These are phyloP conservation scores for Fusarium sp. DNA, from an alignment of 2,329 filamentous ascomycete species.

Conservation along the genomic window DNA sequence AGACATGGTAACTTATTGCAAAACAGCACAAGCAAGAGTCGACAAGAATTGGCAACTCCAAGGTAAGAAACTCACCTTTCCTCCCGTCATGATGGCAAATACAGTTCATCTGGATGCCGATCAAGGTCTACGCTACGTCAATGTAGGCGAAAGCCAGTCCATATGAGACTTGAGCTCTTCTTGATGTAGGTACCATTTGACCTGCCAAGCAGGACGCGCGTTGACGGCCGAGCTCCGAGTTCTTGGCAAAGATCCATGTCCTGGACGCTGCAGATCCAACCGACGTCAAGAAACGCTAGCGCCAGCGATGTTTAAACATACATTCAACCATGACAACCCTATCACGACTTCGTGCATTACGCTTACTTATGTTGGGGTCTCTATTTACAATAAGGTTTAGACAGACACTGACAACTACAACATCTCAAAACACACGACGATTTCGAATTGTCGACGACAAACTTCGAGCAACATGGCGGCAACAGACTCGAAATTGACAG, in stretches of 20 bases:
- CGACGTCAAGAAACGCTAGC: conserved; percentile 48
- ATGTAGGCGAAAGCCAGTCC: conserved; percentile 41
- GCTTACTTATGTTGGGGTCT: conserved; percentile 26
- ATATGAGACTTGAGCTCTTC: conserved; percentile 48
- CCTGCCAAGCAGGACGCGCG: conserved; percentile 52
- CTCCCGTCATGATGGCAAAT: conserved; percentile 48
- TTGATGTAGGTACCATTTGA: conserved; percentile 50
- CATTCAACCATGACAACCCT: conserved; percentile 48
- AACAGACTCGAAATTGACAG: conserved; percentile 11
- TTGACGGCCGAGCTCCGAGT: conserved; percentile 51
- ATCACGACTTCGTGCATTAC: conserved; percentile 45
- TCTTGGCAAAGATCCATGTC: conserved; percentile 51
- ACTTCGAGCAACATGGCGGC: not conserved
- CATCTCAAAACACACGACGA: not conserved
- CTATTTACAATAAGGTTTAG: conserved; percentile 8
- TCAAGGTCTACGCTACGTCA: conserved; percentile 45
- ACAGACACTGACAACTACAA: conserved; percentile 8
- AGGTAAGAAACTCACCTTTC: conserved; percentile 49
- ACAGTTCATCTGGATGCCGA: conserved; percentile 44
- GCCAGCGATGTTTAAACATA: conserved; percentile 49
- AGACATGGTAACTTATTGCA: conserved; percentile 32
- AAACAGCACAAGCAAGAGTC: conserved; percentile 12
- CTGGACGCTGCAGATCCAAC: conserved; percentile 51
- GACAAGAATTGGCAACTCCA: conserved; percentile 21
- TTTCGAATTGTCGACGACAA: not conserved